A percentile compares a stretch with the other conserved stretches of the same genome.
Evolutionary conservation across 768 basidiomycete genomes (phyloP).

Genomic region (Daedaleopsis sinensis): DNA sequence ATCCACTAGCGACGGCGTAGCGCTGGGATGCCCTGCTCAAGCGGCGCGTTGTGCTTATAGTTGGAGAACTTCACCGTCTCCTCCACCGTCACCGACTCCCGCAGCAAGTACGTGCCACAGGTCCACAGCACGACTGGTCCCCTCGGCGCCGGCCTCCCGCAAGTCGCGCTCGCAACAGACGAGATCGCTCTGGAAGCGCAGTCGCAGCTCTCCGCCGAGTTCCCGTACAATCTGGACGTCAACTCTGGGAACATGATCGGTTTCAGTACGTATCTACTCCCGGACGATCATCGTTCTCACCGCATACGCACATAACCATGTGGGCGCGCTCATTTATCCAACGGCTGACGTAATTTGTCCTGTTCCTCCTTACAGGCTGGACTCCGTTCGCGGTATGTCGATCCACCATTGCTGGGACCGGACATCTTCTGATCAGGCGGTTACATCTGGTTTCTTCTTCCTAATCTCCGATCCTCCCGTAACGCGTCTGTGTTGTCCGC

Average conservation of each 20-base stretch:
- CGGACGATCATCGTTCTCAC: no score
- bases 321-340: not conserved
- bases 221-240: constrained; percentile 5
- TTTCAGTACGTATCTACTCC: constrained; percentile 5
- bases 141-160: not conserved
- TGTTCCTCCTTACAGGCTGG: not conserved
- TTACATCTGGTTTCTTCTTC: not conserved
- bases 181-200: not conserved
- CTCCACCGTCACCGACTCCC: not conserved
- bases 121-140: not conserved
- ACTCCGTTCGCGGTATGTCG: not conserved
- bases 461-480: not conserved
- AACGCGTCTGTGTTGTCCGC: not conserved
- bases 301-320: no score
- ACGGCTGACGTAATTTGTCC: not conserved
- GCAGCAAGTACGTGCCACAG: not conserved
- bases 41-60: not conserved
- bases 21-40: not conserved
- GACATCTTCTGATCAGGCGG: not conserved
- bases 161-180: not conserved
- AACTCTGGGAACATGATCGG: constrained; percentile 5
- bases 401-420: not conserved
- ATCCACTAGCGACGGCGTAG: not conserved
- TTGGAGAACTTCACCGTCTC: constrained; percentile 1
- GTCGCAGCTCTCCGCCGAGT: not conserved